Evolutionary conservation across 768 basidiomycete genomes (phyloP).

Genomic region (Coprinopsis sp.): DNA sequence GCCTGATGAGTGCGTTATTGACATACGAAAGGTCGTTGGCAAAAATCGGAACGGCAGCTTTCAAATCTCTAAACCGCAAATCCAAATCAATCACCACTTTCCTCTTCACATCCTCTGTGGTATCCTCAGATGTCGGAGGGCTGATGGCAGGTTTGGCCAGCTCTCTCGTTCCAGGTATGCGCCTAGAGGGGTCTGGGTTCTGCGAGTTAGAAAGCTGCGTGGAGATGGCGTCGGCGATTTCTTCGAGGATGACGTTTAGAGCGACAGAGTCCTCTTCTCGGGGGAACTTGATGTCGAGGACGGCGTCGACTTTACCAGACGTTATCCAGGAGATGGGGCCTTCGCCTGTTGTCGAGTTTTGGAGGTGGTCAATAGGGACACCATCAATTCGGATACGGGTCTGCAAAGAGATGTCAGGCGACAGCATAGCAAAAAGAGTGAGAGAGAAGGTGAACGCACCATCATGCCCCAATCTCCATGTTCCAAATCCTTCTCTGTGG

Average conservation of each 20-base stretch:
- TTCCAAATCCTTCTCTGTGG: slow-evolving; percentile 78
- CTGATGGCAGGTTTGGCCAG: slow-evolving; percentile 83
- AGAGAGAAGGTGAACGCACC: slow-evolving; percentile 45
- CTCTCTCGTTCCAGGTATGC: slow-evolving; percentile 82
- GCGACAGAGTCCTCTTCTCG: slow-evolving; percentile 64
- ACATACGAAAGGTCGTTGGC: slow-evolving; percentile 84
- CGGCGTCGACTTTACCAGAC: slow-evolving; percentile 93
- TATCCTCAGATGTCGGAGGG: slow-evolving; percentile 54
- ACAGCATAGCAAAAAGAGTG: not conserved
- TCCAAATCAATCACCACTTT: slow-evolving; percentile 86
- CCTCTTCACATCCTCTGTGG: slow-evolving; percentile 28
- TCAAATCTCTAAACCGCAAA: slow-evolving; percentile 89
- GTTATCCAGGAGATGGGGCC: slow-evolving; percentile 98
- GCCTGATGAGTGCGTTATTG: slow-evolving; percentile 87
- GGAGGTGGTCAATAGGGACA: slow-evolving; percentile 92
- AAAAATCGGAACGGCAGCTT: slow-evolving; percentile 92
- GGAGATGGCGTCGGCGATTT: slow-evolving; percentile 87
- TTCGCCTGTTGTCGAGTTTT: slow-evolving; percentile 73
- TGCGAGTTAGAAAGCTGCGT: slow-evolving; percentile 44
- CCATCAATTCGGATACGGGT: slow-evolving; percentile 96
- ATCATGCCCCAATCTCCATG: slow-evolving; percentile 85
- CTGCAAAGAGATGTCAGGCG: slow-evolving; percentile 34
- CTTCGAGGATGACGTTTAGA: slow-evolving; percentile 79
- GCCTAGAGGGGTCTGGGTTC: slow-evolving; percentile 33
- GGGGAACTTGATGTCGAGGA: slow-evolving; percentile 97